Conservation (phyloP, 75 land plant species). For the Azolla pinnata region DNA sequence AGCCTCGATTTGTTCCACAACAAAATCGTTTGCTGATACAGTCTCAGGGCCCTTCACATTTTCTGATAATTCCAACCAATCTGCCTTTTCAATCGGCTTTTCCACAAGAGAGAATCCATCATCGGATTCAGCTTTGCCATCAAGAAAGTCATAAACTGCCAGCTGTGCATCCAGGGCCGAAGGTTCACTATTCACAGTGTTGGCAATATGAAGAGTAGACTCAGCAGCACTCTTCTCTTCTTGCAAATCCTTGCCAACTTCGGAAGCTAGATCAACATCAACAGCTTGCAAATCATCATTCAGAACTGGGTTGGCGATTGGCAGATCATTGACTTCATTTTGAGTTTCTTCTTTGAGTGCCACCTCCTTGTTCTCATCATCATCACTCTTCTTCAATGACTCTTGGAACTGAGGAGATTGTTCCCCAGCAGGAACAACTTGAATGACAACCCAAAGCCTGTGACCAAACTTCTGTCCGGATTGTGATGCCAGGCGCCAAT, state of each 20-base stretch:
- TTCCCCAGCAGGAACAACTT: conserved; percentile 26
- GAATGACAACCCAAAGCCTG: conserved; percentile 83
- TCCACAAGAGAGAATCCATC: neutral
- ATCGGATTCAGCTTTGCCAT: neutral
- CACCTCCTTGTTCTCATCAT: neutral
- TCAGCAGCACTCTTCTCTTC: neutral
- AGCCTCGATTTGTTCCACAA: neutral
- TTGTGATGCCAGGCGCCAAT: conserved; percentile 74
- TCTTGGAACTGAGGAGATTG: neutral
- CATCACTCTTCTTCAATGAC: neutral
- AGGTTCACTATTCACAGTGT: neutral
- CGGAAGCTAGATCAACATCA: neutral
- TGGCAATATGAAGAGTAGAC: neutral
- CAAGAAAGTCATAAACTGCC: neutral
- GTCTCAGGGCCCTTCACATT: no score
- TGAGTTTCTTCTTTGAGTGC: no score
- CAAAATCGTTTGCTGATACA: no score
- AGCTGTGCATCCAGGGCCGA: neutral
- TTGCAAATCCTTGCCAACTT: no score
- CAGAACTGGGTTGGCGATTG: no score
- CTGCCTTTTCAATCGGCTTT: neutral
- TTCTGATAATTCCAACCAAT: neutral
- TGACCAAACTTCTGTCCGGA: conserved; percentile 79
- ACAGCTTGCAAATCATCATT: no score
- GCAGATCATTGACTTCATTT: neutral